phyloP scores from a whole-genome alignment of 1,139 yeast genomes.

The Hyphopichia pseudoburtonii region DNA sequence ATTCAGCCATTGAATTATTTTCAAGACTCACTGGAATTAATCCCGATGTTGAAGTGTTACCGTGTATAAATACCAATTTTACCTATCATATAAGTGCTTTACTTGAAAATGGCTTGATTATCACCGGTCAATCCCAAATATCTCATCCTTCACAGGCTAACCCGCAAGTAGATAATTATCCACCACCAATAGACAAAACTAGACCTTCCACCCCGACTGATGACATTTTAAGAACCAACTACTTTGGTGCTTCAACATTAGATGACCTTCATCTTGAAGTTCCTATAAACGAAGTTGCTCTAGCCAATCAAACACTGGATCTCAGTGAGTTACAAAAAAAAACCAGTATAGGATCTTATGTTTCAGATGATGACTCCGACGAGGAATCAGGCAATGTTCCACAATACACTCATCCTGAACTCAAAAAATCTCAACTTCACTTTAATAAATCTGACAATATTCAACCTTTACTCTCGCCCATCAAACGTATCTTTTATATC shows the following conservation, averaged over 20 bases:
- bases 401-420: constrained; percentile 78
- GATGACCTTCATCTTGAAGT: constrained; percentile 11
- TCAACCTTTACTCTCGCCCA: constrained; percentile 71
- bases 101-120: constrained; percentile 65
- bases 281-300: constrained; percentile 20
- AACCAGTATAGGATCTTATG: constrained; percentile 9
- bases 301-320: constrained; percentile 1
- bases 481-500: constrained; percentile 71
- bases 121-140: constrained; percentile 93
- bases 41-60: constrained; percentile 58
- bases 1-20: constrained; percentile 77
- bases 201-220: constrained; percentile 38
- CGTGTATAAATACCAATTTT: constrained; percentile 82
- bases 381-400: constrained; percentile 61
- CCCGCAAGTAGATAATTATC: constrained; percentile 22
- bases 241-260: constrained; percentile 15
- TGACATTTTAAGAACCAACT: constrained; percentile 12
- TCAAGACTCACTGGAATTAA: constrained; percentile 66
- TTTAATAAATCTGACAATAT: constrained; percentile 57
- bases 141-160: constrained; percentile 66
- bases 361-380: constrained; percentile 20
- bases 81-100: constrained; percentile 85
- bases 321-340: not conserved
- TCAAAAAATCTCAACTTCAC: constrained; percentile 70
- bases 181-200: constrained; percentile 39